Evolutionary conservation across 345 rosid genomes (phyloP), one percentile per base, ranked within the genome.

Genomic region (Draba incana): DNA sequence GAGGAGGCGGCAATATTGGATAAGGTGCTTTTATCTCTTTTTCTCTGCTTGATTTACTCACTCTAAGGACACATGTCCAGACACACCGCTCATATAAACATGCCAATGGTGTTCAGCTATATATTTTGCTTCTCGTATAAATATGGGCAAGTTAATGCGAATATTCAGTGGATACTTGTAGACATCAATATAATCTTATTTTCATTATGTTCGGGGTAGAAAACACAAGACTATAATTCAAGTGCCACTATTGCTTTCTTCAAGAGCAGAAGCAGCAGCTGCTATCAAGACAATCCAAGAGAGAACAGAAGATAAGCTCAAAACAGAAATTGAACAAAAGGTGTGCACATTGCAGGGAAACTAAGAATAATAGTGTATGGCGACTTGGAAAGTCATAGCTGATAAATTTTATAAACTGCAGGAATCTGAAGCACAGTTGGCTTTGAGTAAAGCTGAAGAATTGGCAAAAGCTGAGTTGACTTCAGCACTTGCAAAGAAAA

Each of bases 1-100:
- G 98, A 95, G 84, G 96, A 95, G 83, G 99, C 93, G 30, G 98
- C 98, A 48, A 84, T 95, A 45, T 71, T 92, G 76, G 93, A 95
- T 72, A 95, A 95, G 99, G 99, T 94, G 69, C 27, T 31, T 70
- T 42, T 59, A 54, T 63, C 46, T 75, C 55, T 59, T 23, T 24
- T 61, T 3, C 14, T 35, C 33, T 58, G 37, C 54, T 45, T 67
- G 56, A 44, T 51, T 6, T 14, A 61, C 25, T 45, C 72, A 50
- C 48, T 52, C 38, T 45, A 25, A 62, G 42, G 65, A 56, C 46
- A 13, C 46, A 23, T 52, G 41, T 53, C 41, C 54, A 43, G 27
- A 49, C 47, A 11, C 61, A 59, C 16, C 44, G 75, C 55, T 27
- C 31, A 10, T 38, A 63, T 49, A 44, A 46, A 38, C 64, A 16